A percentile compares a stretch with the other conserved stretches of the same genome.
These are phyloP conservation scores for Eucalyptus globulus DNA, from an alignment of 345 rosid genomes.

Conservation along the genomic window DNA sequence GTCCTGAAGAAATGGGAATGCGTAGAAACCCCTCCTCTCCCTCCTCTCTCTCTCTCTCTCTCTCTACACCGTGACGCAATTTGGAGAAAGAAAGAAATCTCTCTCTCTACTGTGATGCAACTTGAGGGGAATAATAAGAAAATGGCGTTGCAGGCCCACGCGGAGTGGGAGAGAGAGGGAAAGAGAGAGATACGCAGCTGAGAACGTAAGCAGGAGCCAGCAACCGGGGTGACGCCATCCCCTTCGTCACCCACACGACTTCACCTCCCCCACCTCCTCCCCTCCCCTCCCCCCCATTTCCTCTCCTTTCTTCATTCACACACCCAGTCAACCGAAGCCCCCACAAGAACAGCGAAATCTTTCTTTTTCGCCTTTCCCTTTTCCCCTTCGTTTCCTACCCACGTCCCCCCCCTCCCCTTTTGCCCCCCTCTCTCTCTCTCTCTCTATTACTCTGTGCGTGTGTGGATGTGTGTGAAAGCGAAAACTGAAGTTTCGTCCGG, in stretches of 20 bases:
- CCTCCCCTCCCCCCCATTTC: neutral
- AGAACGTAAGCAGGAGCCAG: slow-evolving; percentile 6
- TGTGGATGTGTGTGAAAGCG: neutral
- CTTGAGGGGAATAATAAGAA: neutral
- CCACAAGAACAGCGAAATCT: neutral
- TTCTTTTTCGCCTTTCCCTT: neutral
- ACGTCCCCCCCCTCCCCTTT: neutral
- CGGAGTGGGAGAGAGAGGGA: neutral
- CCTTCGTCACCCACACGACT: slow-evolving; percentile 12
- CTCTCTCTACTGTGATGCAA: neutral
- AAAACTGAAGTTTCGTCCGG: slow-evolving; percentile 6
- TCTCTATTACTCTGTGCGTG: neutral
- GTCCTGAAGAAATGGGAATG: neutral
- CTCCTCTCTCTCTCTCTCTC: neutral
- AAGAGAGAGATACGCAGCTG: neutral
- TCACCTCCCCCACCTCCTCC: neutral
- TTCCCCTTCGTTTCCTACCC: neutral
- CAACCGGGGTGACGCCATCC: slow-evolving; percentile 10
- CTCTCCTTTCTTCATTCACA: neutral
- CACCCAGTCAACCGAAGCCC: neutral
- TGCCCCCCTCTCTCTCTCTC: neutral
- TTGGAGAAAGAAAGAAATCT: neutral
- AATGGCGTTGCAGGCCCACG: neutral
- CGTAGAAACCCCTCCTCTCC: neutral
- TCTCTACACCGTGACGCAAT: neutral